Percentiles rank a stretch among this genome's conserved stretches.
Conservation (phyloP, 192 early-diverging fungal species). For the Podila minutissima region DNA sequence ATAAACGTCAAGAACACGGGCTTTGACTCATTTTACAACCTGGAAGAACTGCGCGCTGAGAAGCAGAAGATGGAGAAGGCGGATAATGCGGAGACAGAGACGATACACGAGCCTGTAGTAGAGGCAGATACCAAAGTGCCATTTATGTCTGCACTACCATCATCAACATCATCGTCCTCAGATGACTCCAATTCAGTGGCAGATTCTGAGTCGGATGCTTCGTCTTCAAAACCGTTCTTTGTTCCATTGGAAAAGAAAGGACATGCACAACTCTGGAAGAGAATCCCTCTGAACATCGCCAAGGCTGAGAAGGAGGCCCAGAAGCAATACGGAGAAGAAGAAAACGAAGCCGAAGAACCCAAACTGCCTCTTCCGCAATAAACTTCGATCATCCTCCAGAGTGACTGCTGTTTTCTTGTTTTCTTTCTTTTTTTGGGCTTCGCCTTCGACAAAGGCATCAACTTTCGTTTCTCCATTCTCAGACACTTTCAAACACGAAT, state of each 20-base stretch:
- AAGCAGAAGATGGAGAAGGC: conserved; percentile 1
- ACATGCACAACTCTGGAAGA: conserved; percentile 41
- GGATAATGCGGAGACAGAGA: not conserved
- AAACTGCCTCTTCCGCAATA: no score
- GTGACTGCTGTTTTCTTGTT: no score
- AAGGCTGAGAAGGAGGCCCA: no score
- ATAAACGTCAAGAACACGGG: conserved; percentile 22
- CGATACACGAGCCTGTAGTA: not conserved
- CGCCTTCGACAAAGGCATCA: no score
- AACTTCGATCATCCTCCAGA: no score
- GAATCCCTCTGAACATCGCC: conserved; percentile 5
- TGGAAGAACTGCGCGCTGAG: conserved; percentile 19
- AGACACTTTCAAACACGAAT: no score
- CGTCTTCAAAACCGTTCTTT: conserved; percentile 16
- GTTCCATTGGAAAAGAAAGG: conserved; percentile 11
- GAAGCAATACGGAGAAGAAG: no score
- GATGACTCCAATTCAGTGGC: not conserved
- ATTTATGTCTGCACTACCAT: conserved; percentile 10
- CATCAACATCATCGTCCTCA: not conserved
- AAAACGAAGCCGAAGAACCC: no score
- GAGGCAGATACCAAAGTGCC: not conserved
- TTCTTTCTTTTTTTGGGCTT: no score
- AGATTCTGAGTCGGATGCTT: not conserved
- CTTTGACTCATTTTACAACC: conserved; percentile 25
- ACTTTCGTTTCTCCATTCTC: no score